phyloP scores from a whole-genome alignment of 352 stramenopile species.

The Phytopythium ostracodes region DNA sequence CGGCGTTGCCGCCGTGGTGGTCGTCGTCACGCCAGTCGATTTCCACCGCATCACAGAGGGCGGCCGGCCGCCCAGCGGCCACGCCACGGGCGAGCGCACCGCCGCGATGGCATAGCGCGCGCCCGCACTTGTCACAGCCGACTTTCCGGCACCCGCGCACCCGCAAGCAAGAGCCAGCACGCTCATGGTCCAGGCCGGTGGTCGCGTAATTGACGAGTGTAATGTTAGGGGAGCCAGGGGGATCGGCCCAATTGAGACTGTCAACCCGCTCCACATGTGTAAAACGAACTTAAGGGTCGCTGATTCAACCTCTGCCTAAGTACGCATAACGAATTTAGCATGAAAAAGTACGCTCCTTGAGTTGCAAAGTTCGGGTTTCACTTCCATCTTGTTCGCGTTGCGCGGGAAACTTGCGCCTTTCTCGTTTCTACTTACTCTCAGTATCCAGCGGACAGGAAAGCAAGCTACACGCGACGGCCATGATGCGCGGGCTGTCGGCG shows the following conservation, averaged over 20 bases:
- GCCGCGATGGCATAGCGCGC: neutral
- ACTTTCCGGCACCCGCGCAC: neutral
- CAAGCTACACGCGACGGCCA: neutral
- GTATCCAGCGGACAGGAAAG: neutral
- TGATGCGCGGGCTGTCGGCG: constrained; percentile 15
- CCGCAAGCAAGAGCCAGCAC: constrained; percentile 7
- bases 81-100: neutral
- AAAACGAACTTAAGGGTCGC: neutral
- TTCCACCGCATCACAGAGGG: neutral
- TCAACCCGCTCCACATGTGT: neutral
- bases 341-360: too few species aligned
- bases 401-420: neutral
- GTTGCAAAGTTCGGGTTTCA: neutral
- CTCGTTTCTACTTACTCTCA: neutral
- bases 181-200: constrained; percentile 3
- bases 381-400: neutral
- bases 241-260: neutral
- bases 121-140: neutral
- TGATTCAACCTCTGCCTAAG: neutral
- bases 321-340: neutral
- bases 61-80: neutral
- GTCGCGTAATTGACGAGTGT: too few species aligned
- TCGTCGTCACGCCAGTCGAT: constrained; percentile 10
- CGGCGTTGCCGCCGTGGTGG: neutral
- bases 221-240: neutral